These are phyloP conservation scores for Gremmenia infestans DNA, from an alignment of 2,329 filamentous ascomycete species.

Conservation along the genomic window DNA sequence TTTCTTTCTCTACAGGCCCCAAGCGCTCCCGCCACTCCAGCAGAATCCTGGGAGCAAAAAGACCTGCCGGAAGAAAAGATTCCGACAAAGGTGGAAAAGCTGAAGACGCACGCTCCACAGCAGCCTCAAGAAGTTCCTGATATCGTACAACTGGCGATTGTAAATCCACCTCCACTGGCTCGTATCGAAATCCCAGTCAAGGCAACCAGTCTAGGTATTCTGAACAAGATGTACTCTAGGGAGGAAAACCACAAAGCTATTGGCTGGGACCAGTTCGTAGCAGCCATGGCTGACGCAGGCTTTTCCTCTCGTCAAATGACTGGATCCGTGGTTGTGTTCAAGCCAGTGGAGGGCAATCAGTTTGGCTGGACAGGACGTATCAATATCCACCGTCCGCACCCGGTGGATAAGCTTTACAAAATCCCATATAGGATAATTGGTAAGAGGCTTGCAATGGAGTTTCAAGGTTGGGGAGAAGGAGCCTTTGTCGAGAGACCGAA, in stretches of 20 bases:
- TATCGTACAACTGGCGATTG: too few species aligned
- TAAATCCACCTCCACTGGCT: too few species aligned
- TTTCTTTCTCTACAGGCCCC: neutral
- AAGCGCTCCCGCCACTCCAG: too few species aligned
- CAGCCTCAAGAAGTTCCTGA: too few species aligned
- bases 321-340: neutral
- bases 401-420: neutral
- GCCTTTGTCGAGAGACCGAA: neutral
- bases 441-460: neutral
- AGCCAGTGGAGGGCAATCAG: neutral
- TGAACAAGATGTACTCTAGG: neutral
- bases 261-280: neutral
- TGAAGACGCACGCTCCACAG: too few species aligned
- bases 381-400: neutral
- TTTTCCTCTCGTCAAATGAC: neutral
- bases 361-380: neutral
- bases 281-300: neutral
- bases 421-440: neutral
- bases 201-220: neutral
- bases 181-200: neutral
- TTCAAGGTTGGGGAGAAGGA: too few species aligned
- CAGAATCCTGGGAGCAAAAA: too few species aligned
- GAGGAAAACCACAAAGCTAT: neutral
- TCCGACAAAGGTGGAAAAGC: too few species aligned
- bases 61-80: too few species aligned